Evolutionary conservation across 2,329 filamentous ascomycete genomes (phyloP).

Genomic region (Pseudogymnoascus sp.): DNA sequence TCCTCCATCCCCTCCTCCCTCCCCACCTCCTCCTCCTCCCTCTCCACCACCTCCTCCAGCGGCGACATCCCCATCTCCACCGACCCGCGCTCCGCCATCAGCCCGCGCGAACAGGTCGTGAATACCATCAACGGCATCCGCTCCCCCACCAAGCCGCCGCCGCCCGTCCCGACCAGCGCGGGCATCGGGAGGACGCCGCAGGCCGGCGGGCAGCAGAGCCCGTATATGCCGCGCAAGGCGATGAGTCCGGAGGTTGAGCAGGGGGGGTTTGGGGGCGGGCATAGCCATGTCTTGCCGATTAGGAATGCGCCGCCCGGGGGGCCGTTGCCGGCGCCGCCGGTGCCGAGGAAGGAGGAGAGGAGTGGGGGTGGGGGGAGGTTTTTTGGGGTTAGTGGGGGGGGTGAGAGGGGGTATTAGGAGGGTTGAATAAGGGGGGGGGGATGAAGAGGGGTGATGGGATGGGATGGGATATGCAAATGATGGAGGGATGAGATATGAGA

Average conservation of each 20-base stretch:
- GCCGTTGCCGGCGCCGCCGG: conserved; percentile 47
- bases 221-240: not conserved
- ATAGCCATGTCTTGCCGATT: conserved; percentile 51
- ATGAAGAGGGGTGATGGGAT: not conserved
- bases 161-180: not conserved
- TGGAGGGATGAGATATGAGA: not conserved
- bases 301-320: conserved; percentile 51
- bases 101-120: conserved; percentile 23
- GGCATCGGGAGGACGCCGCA: not conserved
- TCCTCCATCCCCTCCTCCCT: conserved; percentile 32
- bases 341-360: conserved; percentile 42
- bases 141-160: conserved; percentile 15
- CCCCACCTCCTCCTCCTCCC: conserved; percentile 29
- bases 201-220: not conserved
- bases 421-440: no score
- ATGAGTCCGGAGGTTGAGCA: not conserved
- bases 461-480: not conserved
- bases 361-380: conserved; percentile 13
- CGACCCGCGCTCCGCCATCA: conserved; percentile 29
- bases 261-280: conserved; percentile 30
- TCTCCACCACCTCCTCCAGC: conserved; percentile 51
- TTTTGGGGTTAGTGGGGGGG: not conserved
- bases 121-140: conserved; percentile 29
- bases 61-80: conserved; percentile 62
- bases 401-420: no score